These are phyloP conservation scores for Chenopodium berlandieri DNA, from an alignment of 148 eudicot species.

Conservation along the genomic window DNA sequence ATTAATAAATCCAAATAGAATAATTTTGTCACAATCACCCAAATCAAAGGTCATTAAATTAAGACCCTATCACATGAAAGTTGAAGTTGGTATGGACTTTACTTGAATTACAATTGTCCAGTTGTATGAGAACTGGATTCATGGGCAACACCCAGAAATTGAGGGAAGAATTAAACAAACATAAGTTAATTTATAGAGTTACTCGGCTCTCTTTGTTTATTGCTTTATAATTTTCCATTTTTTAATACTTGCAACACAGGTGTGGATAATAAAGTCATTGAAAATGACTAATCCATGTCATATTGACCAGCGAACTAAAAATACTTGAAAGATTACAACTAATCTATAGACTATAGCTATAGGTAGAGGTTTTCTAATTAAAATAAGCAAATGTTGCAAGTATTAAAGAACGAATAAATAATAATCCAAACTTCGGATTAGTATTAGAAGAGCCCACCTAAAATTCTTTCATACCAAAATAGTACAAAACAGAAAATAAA, in stretches of 20 bases:
- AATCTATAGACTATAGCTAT: too few relatives aligned
- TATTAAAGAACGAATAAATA: too few relatives aligned
- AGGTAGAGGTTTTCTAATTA: too few relatives aligned
- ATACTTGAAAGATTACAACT: too few relatives aligned
- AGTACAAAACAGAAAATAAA: background rate
- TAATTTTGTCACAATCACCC: background rate
- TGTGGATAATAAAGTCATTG: too few relatives aligned
- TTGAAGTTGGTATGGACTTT: slow-evolving; percentile 3
- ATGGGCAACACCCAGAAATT: background rate
- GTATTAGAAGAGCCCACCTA: slow-evolving; percentile 2
- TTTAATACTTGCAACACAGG: too few relatives aligned
- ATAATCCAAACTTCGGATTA: too few relatives aligned
- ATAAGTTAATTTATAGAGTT: background rate
- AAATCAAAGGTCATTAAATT: background rate
- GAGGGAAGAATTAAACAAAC: background rate
- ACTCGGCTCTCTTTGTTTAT: background rate
- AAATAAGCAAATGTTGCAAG: too few relatives aligned
- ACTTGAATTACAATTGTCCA: slow-evolving; percentile 7
- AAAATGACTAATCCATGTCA: too few relatives aligned
- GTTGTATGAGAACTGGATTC: slow-evolving; percentile 9
- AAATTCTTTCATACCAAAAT: slow-evolving; percentile 16
- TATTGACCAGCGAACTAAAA: too few relatives aligned
- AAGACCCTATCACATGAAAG: slow-evolving; percentile 11
- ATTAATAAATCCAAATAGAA: background rate
- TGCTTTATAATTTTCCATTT: too few relatives aligned